Conservation (phyloP, 2,329 filamentous ascomycete species). For the Alternaria arbusti region DNA sequence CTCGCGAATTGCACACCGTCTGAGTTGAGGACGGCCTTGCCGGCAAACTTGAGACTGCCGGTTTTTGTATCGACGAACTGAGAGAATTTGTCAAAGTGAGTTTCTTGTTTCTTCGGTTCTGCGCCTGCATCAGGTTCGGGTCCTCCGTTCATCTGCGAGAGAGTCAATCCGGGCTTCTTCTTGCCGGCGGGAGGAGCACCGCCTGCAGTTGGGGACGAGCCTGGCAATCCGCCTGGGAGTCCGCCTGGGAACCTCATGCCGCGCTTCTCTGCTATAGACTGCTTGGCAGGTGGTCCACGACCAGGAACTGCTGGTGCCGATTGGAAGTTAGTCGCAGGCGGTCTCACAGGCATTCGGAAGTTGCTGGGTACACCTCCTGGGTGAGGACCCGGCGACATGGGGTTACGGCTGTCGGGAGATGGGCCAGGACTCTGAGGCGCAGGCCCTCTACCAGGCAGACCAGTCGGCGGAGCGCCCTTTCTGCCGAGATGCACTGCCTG, state of each 20-base stretch:
- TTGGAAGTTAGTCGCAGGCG: slow-evolving; percentile 50
- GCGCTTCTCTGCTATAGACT: slow-evolving; percentile 71
- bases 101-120: slow-evolving; percentile 43
- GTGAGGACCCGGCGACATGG: slow-evolving; percentile 34
- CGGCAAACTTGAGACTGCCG: slow-evolving; percentile 89
- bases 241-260: slow-evolving; percentile 67
- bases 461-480: slow-evolving; percentile 60
- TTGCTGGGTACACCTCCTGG: slow-evolving; percentile 52
- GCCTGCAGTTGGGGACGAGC: slow-evolving; percentile 50
- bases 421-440: slow-evolving; percentile 38
- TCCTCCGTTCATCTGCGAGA: slow-evolving; percentile 53
- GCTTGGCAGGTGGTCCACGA: slow-evolving; percentile 58
- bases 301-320: slow-evolving; percentile 58
- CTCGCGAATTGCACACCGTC: slow-evolving; percentile 91
- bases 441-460: slow-evolving; percentile 30
- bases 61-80: slow-evolving; percentile 92
- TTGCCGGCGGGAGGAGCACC: slow-evolving; percentile 41
- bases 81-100: slow-evolving; percentile 69
- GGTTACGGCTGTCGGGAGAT: slow-evolving; percentile 19
- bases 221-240: slow-evolving; percentile 62
- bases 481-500: slow-evolving; percentile 71
- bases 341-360: slow-evolving; percentile 54
- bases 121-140: slow-evolving; percentile 15
- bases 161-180: slow-evolving; percentile 53
- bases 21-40: slow-evolving; percentile 87